phyloP scores from a whole-genome alignment of 169 alveolate species.

The Babesia ovata region DNA sequence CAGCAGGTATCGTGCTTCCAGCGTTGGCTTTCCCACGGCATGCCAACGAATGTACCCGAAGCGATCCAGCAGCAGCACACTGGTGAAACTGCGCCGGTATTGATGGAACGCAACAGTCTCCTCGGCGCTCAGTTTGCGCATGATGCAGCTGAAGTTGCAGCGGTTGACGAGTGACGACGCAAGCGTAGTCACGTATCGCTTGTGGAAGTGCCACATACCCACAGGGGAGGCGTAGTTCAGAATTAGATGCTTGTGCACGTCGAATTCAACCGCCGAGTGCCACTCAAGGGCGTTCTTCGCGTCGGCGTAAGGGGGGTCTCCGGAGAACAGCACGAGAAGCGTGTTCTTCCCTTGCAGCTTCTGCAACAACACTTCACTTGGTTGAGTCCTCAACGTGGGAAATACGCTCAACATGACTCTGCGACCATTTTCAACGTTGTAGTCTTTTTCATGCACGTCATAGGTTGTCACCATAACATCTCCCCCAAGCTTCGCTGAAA shows the following conservation, averaged over 20 bases:
- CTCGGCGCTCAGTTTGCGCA: slow-evolving; percentile 27
- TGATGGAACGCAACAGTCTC: slow-evolving; percentile 40
- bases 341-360: slow-evolving; percentile 35
- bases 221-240: slow-evolving; percentile 31
- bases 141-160: slow-evolving; percentile 28
- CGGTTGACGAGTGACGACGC: slow-evolving; percentile 52
- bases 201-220: slow-evolving; percentile 44
- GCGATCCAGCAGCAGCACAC: slow-evolving; percentile 49
- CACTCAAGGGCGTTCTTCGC: slow-evolving; percentile 30
- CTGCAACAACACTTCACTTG: slow-evolving; percentile 40
- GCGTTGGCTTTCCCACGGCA: slow-evolving; percentile 54
- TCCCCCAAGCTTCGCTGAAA: slow-evolving; percentile 39
- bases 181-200: slow-evolving; percentile 35
- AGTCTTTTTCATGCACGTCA: slow-evolving; percentile 39
- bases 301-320: slow-evolving; percentile 55
- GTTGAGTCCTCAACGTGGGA: slow-evolving; percentile 29
- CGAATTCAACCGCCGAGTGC: slow-evolving; percentile 22
- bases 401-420: slow-evolving; percentile 37
- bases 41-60: slow-evolving; percentile 71
- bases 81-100: slow-evolving; percentile 42
- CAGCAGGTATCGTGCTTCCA: slow-evolving; percentile 44
- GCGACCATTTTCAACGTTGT: slow-evolving; percentile 9
- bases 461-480: slow-evolving; percentile 52
- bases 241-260: background rate
- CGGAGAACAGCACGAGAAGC: slow-evolving; percentile 52